Conservation (phyloP, 2,329 filamentous ascomycete genomes). For the Neonectria punicea region DNA sequence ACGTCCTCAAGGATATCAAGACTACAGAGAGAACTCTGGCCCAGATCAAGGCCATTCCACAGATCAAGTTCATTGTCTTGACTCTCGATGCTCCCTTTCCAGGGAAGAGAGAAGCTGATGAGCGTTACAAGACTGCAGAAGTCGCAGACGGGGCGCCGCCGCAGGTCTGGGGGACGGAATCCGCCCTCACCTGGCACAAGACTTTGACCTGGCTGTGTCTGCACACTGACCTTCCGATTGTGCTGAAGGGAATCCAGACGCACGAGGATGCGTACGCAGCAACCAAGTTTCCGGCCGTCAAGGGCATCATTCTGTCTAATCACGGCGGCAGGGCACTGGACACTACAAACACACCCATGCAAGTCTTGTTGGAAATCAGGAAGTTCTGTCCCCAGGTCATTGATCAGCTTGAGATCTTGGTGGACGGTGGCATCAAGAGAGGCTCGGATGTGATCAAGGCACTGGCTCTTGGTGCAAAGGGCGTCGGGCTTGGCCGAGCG, state of each 20-base stretch:
- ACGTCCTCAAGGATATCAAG: slow-evolving; percentile 65
- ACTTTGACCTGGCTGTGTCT: slow-evolving; percentile 48
- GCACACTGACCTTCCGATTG: slow-evolving; percentile 67
- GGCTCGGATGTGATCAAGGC: slow-evolving; percentile 76
- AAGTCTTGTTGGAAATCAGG: slow-evolving; percentile 71
- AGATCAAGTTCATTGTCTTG: slow-evolving; percentile 68
- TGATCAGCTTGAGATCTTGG: slow-evolving; percentile 66
- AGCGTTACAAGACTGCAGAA: slow-evolving; percentile 57
- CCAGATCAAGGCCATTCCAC: slow-evolving; percentile 76
- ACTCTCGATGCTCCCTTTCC: slow-evolving; percentile 68
- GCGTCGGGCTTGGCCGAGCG: slow-evolving; percentile 70
- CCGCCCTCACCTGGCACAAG: slow-evolving; percentile 70
- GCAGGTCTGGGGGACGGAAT: slow-evolving; percentile 62
- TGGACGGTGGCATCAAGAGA: slow-evolving; percentile 72
- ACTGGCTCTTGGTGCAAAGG: slow-evolving; percentile 71
- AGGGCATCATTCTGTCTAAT: slow-evolving; percentile 71
- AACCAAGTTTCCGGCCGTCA: slow-evolving; percentile 60
- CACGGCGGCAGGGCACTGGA: slow-evolving; percentile 71
- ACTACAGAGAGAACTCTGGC: slow-evolving; percentile 49
- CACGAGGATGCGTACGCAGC: slow-evolving; percentile 69
- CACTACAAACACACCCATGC: slow-evolving; percentile 62
- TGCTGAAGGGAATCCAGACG: slow-evolving; percentile 77
- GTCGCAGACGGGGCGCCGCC: slow-evolving; percentile 66
- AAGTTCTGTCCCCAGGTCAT: slow-evolving; percentile 69
- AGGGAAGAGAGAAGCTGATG: slow-evolving; percentile 63